These are phyloP conservation scores for Microbotryomycetes sp. DNA, from an alignment of 1,284 basidiomycete species.

Conservation along the genomic window DNA sequence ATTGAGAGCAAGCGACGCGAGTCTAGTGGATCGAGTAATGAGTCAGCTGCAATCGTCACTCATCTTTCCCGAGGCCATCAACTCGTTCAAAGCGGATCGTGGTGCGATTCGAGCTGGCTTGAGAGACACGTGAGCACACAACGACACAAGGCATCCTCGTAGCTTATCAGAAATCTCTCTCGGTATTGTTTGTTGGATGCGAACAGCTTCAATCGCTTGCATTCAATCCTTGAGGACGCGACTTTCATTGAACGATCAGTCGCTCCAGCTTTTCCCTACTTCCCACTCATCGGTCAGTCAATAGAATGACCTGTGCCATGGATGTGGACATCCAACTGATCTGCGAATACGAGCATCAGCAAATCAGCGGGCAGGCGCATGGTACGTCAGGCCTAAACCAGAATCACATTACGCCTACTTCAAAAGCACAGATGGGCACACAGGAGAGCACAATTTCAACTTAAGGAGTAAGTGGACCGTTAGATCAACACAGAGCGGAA, in stretches of 20 bases:
- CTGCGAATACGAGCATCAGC: constrained; percentile 52
- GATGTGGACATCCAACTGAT: too few species aligned
- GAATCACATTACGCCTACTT: constrained; percentile 61
- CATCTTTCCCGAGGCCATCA: not conserved
- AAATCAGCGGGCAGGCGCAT: constrained; percentile 87
- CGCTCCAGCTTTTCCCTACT: constrained; percentile 51
- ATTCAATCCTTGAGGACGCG: constrained; percentile 73
- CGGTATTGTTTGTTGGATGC: not conserved
- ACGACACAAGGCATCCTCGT: not conserved
- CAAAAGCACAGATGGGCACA: constrained; percentile 95
- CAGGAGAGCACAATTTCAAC: constrained; percentile 78
- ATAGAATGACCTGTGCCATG: too few species aligned
- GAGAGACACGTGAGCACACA: constrained; percentile 17
- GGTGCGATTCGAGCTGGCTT: constrained; percentile 13
- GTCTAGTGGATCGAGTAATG: too few species aligned
- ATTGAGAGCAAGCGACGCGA: too few species aligned
- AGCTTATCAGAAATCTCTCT: accelerated
- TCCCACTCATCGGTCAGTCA: constrained; percentile 63
- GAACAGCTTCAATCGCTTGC: constrained; percentile 68
- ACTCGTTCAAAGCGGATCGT: constrained; percentile 13
- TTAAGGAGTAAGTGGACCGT: constrained; percentile 49
- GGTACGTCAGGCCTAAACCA: constrained; percentile 72
- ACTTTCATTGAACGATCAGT: constrained; percentile 58
- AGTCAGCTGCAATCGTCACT: not conserved
- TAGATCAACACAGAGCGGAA: not conserved